Evolutionary conservation across 805 yeast genomes (phyloP).

Genomic region (Myxozyma lipomycoides): DNA sequence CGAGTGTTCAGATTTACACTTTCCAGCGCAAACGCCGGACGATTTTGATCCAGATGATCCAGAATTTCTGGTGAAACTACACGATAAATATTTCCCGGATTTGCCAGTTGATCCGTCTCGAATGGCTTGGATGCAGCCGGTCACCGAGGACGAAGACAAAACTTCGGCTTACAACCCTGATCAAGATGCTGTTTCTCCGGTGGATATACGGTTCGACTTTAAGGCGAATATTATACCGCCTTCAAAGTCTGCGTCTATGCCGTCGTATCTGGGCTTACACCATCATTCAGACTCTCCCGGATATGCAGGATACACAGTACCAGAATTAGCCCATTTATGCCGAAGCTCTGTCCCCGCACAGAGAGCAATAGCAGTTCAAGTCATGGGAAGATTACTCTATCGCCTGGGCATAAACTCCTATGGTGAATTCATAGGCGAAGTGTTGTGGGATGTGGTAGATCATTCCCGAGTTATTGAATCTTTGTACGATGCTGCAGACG

Average conservation of each 20-base stretch:
- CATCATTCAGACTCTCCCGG: constrained; percentile 89
- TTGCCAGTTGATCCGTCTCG: constrained; percentile 77
- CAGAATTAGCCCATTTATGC: constrained; percentile 73
- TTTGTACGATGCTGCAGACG: constrained; percentile 61
- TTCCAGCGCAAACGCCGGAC: constrained; percentile 13
- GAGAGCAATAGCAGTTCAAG: constrained; percentile 78
- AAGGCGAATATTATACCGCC: constrained; percentile 71
- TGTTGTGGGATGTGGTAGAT: constrained; percentile 69
- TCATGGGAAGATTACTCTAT: constrained; percentile 80
- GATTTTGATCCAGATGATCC: constrained; percentile 69
- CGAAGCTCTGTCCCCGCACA: constrained; percentile 81
- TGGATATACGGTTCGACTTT: constrained; percentile 83
- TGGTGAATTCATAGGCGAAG: constrained; percentile 46
- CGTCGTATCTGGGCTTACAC: constrained; percentile 68
- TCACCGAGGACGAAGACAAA: constrained; percentile 39
- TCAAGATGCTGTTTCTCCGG: constrained; percentile 37
- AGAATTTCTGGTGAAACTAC: constrained; percentile 69
- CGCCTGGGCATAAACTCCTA: constrained; percentile 59
- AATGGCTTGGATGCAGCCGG: constrained; percentile 87
- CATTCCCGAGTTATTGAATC: constrained; percentile 61
- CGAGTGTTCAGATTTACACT: constrained; percentile 3
- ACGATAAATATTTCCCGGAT: constrained; percentile 84
- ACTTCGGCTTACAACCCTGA: constrained; percentile 44
- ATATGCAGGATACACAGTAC: constrained; percentile 85
- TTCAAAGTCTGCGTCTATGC: constrained; percentile 45